Percentiles rank a stretch among this genome's conserved stretches.
Evolutionary conservation across 2,329 filamentous ascomycete species (phyloP).

Genomic region (Apiospora malaysiana): DNA sequence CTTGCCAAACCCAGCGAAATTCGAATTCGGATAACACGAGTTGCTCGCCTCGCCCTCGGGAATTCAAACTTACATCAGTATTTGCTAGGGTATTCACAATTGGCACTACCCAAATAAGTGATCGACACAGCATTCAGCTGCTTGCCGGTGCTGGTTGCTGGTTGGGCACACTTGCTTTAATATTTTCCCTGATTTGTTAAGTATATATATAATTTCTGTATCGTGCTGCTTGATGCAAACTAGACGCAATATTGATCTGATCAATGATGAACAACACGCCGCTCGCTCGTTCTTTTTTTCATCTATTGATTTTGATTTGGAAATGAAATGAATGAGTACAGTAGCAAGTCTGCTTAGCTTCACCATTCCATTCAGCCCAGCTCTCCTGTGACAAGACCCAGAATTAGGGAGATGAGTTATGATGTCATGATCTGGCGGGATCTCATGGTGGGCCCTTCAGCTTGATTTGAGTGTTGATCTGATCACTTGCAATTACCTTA

Average conservation of each 20-base stretch:
- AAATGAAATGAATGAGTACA: background rate
- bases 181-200: background rate
- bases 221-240: background rate
- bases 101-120: slow-evolving; percentile 5
- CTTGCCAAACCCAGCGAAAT: background rate
- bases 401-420: slow-evolving; percentile 12
- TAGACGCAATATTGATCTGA: background rate
- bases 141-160: background rate
- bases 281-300: background rate
- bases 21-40: background rate
- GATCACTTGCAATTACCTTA: background rate
- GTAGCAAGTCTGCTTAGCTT: background rate
- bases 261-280: background rate
- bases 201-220: background rate
- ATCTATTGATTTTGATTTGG: background rate
- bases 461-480: slow-evolving; percentile 8
- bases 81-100: background rate
- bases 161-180: background rate
- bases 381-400: background rate
- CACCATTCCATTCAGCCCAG: background rate
- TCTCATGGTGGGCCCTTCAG: slow-evolving; percentile 10
- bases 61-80: background rate
- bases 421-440: slow-evolving; percentile 15
- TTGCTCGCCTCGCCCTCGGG: background rate
- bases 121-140: slow-evolving; percentile 14